A percentile compares a stretch with the other conserved stretches of the same genome.
phyloP scores from a whole-genome alignment of 2,329 filamentous ascomycete genomes.

The Teratosphaeria destructans region DNA sequence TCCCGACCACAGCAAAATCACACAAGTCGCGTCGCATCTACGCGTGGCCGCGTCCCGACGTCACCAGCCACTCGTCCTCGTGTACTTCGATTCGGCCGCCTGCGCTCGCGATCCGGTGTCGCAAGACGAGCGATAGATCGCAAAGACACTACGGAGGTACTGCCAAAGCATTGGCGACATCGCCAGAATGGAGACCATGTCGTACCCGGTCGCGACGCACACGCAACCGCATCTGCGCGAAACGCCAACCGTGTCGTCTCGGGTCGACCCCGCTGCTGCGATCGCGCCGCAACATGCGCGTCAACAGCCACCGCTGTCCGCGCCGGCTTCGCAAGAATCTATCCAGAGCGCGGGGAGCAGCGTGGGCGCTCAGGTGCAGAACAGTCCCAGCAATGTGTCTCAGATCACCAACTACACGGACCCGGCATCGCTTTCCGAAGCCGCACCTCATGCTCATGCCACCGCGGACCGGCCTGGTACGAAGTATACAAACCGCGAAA shows the following conservation, averaged over 20 bases:
- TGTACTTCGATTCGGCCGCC: not conserved
- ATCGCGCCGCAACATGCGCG: constrained; percentile 15
- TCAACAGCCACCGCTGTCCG: constrained; percentile 14
- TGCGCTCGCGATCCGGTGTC: not conserved
- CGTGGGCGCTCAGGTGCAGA: constrained; percentile 8
- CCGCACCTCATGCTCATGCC: constrained; percentile 1
- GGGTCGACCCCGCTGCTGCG: constrained; percentile 2
- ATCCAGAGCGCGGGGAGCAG: constrained; percentile 17
- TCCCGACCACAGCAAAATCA: not conserved
- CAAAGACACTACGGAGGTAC: not conserved
- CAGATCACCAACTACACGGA: constrained; percentile 23
- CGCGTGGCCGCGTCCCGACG: not conserved
- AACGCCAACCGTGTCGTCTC: not conserved
- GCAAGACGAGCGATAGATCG: not conserved
- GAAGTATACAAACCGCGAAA: constrained; percentile 1
- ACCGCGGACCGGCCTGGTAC: not conserved
- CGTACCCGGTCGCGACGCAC: constrained; percentile 6
- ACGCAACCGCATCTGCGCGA: constrained; percentile 8
- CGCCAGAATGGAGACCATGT: constrained; percentile 8
- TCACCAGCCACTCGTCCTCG: not conserved
- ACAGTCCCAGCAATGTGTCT: constrained; percentile 19
- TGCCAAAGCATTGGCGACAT: not conserved
- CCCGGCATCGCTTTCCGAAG: constrained; percentile 17
- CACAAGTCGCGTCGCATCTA: not conserved
- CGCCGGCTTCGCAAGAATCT: constrained; percentile 22